Evolutionary conservation across 1,284 basidiomycete species (phyloP).

Genomic region (Puccinia sorghi): DNA sequence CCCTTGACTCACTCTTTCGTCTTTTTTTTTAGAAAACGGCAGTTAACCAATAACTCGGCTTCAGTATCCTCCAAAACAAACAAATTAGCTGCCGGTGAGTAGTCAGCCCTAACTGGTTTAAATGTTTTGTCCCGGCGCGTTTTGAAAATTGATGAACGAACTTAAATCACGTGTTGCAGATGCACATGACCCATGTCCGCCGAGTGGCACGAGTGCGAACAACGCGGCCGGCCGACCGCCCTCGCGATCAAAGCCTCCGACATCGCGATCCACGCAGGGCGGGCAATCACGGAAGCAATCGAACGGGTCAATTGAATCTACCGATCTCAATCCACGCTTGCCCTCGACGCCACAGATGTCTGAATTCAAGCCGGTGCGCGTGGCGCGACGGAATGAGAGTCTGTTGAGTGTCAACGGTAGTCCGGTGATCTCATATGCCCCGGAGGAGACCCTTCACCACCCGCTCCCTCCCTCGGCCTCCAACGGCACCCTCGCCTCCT

Average conservation of each 20-base stretch:
- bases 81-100: conserved; percentile 5
- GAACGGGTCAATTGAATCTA: neutral
- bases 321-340: conserved; percentile 7
- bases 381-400: conserved; percentile 31
- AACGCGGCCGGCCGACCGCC: neutral
- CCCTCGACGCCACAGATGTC: conserved; percentile 25
- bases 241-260: conserved; percentile 22
- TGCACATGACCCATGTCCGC: neutral
- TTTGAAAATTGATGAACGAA: neutral
- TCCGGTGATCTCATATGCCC: conserved; percentile 14
- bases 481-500: neutral
- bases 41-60: conserved; percentile 12
- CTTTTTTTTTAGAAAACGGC: conserved; percentile 10
- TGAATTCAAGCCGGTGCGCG: conserved; percentile 17
- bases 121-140: neutral
- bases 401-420: conserved; percentile 36
- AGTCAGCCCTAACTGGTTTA: neutral
- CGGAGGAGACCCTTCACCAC: neutral
- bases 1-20: neutral
- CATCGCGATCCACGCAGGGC: conserved; percentile 12
- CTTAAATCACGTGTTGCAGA: neutral
- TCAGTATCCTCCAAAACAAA: conserved; percentile 9
- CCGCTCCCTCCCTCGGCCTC: neutral
- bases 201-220: neutral
- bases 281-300: neutral